Evolutionary conservation across 2,329 filamentous ascomycete species (phyloP), one percentile per base, ranked within the genome.

Genomic region (Westerdykella sp.): DNA sequence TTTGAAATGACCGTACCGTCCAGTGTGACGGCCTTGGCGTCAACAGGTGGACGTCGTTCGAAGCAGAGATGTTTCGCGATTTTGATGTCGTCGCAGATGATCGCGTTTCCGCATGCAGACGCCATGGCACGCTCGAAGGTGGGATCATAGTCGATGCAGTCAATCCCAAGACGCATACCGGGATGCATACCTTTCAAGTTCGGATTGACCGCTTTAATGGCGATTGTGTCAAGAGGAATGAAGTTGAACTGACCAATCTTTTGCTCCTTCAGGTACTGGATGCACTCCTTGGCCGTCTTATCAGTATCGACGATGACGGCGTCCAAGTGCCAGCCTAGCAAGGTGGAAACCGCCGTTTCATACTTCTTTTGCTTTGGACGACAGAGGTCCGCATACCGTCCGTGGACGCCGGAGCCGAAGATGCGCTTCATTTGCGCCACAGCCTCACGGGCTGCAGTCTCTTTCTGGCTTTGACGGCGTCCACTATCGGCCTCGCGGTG

Each of bases 1-100:
- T 97, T 97, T 72, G 95, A 89, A 51, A 98, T 96, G 47, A 98
- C 85, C 42, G 85, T 91, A n/a, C 93, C 93, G 60, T 97, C 90
- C 11, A 97, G 69, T 0, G 90, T 95, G 11, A 98, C 91, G 5
- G 91, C 90, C 67, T 97, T 97, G 41, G 94, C 90, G 46, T 90
- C 85, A 25, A 96, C 83, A 28, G 25, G 25, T 7, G 25, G 25
- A 25, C 80, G 83, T 50, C 81, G 84, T 44, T 86, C 81, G 62
- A 94, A 97, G 62, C 88, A 90, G 37, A 98, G 83, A 45, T 91
- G 79, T 65, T 94, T 95, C 22, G 93, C 93, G 42, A 93, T 83
- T 4, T 84, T 79, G 30, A 96, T 74, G 42, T 80, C 86, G 66
- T 98, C 93, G 60, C 91, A 97, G 5, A 98, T 88, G 51, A 98